These are phyloP conservation scores for Lipomyces lipofer DNA, from an alignment of 805 yeast genomes.

Conservation along the genomic window DNA sequence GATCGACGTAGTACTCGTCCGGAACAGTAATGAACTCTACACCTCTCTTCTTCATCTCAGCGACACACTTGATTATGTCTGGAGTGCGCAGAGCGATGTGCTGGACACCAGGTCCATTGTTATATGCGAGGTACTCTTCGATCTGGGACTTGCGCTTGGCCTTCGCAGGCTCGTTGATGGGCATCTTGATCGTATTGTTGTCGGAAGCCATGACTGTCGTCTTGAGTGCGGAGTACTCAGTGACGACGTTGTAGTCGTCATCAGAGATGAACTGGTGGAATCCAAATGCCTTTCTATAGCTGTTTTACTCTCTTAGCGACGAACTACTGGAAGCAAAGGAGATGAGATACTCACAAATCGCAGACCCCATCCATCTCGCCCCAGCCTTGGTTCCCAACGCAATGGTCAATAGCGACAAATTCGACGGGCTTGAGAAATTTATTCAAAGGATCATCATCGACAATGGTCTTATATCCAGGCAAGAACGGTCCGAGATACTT, in stretches of 20 bases:
- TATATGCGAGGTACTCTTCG: constrained; percentile 74
- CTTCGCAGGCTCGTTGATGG: constrained; percentile 79
- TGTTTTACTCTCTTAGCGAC: background rate
- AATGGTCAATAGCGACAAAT: constrained; percentile 63
- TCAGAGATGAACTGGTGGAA: constrained; percentile 84
- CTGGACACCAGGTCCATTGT: constrained; percentile 83
- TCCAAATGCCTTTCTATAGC: constrained; percentile 64
- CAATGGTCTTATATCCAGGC: constrained; percentile 48
- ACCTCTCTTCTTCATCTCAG: constrained; percentile 58
- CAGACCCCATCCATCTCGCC: constrained; percentile 60
- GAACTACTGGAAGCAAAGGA: background rate
- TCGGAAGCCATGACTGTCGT: constrained; percentile 76
- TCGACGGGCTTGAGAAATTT: constrained; percentile 42
- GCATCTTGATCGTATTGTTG: constrained; percentile 69
- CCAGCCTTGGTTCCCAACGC: constrained; percentile 80
- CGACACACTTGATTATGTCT: constrained; percentile 60
- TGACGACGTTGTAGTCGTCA: constrained; percentile 72
- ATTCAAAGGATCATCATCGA: constrained; percentile 32
- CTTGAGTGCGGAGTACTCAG: constrained; percentile 66
- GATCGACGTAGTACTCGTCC: constrained; percentile 53
- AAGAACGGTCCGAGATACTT: constrained; percentile 48
- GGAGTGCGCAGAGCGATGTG: constrained; percentile 71
- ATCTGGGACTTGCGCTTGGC: constrained; percentile 71
- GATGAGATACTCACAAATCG: constrained; percentile 34
- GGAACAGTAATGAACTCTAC: constrained; percentile 68